Conservation (phyloP, 2,329 filamentous ascomycete species). For the Alternaria triticina region DNA sequence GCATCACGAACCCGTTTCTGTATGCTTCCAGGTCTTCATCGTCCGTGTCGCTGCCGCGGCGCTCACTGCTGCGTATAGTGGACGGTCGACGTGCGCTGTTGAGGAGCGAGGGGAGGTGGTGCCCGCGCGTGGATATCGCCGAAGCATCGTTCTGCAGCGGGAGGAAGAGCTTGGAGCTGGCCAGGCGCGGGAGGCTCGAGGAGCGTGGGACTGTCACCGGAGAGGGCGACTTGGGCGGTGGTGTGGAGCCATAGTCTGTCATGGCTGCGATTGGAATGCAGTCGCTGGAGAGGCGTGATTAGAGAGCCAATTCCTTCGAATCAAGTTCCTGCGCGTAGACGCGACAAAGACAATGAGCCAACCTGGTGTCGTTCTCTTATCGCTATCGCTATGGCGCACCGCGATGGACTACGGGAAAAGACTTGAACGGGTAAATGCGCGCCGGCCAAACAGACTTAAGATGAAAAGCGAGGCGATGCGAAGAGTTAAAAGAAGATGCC, state of each 20-base stretch:
- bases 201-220: conserved; percentile 24
- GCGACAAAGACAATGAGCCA: not conserved
- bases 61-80: conserved; percentile 37
- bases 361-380: conserved; percentile 2
- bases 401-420: not conserved
- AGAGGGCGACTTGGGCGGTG: conserved; percentile 24
- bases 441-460: not conserved
- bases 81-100: conserved; percentile 34
- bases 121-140: conserved; percentile 53
- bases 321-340: not conserved
- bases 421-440: not conserved
- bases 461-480: not conserved
- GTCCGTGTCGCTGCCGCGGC: conserved; percentile 37
- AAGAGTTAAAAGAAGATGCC: not conserved
- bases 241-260: conserved; percentile 25
- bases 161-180: conserved; percentile 50
- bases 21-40: conserved; percentile 41
- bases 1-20: conserved; percentile 35
- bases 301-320: not conserved
- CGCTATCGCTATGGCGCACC: not conserved
- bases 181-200: conserved; percentile 41
- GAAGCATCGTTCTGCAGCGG: conserved; percentile 48
- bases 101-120: conserved; percentile 49
- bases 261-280: conserved; percentile 12
- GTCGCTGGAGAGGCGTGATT: not conserved